Base-by-base conservation (phyloP, 139 green algal species). In the Klebsormidium nitens region DNA sequence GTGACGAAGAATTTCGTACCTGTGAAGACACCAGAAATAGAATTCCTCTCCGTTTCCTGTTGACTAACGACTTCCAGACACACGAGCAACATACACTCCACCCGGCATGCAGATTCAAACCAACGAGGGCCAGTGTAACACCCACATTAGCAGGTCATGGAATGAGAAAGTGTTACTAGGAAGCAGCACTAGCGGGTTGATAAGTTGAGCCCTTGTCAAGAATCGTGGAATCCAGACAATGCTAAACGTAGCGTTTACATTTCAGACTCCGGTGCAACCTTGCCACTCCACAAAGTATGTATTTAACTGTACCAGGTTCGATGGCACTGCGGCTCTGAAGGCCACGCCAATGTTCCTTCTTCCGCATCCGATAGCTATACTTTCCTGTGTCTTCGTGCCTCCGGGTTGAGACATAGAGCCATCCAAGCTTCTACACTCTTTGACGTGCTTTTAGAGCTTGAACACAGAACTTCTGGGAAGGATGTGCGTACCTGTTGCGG, bases 401-500 rank as follows among this genome's bases (percentile, higher is more conserved):
- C 8, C 14, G 11, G 14, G 11, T 38, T 8, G 59, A 8, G 11
- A 32, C 28, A 35, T 59, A 6, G 38, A 68, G 59, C 8, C 6
- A 59, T 6, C n/a, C 11, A 59, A 64, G 23, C 17, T 28, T 31
- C 32, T 68, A 5, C 23, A 6, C 11, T 64, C 6, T 68, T 6
- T 56, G 37, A 55, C 37, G 37, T 62, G 37, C 8, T 14, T 11
- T 14, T 68, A 26, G 8, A 55, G 26, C 32, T 36, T 56, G 28
- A 55, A 55, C 46, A 31, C 46, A 23, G 23, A 31, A 55, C 23
- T 55, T 55, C 46, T 93, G 6, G 86, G 23, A 55, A 23, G 46
- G 23, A 55, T 31, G 29, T 14, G 32, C 8, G 6, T 57, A 80
- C 72, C 93, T 3, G 91, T 96, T 8, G 88, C 73, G 0, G 84